Evolutionary conservation across 495 filamentous ascomycete genomes (phyloP).

Genomic region (Tuber microsphaerosporum): DNA sequence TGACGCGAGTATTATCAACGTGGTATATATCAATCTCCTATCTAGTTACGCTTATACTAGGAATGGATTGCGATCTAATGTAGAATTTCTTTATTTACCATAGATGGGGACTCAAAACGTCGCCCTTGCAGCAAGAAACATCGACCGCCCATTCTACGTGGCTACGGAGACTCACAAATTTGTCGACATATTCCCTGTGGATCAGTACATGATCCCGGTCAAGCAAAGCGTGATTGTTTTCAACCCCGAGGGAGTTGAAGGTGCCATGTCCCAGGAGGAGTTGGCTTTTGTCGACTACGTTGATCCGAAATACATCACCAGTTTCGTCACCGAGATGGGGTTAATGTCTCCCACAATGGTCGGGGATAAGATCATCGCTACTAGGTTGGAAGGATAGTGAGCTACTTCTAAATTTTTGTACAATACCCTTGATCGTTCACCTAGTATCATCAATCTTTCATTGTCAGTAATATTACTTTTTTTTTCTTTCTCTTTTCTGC

Average conservation of each 20-base stretch:
- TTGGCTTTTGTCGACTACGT: constrained; percentile 70
- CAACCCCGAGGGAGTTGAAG: constrained; percentile 46
- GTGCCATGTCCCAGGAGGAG: constrained; percentile 42
- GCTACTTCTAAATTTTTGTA: neutral
- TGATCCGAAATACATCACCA: constrained; percentile 69
- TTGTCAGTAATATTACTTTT: neutral
- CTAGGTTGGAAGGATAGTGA: constrained; percentile 17
- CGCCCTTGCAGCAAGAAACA: constrained; percentile 68
- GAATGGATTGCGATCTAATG: neutral
- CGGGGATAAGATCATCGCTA: constrained; percentile 34
- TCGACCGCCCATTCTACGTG: constrained; percentile 77
- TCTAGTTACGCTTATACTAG: neutral
- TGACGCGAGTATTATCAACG: constrained; percentile 80
- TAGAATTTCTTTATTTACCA: neutral
- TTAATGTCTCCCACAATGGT: constrained; percentile 57
- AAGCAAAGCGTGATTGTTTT: constrained; percentile 70
- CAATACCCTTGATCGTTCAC: neutral
- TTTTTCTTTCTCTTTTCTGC: neutral
- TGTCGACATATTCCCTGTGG: constrained; percentile 69
- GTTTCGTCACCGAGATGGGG: constrained; percentile 69
- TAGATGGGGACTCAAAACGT: constrained; percentile 89
- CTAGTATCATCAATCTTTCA: neutral
- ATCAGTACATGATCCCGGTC: constrained; percentile 70
- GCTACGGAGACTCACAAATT: constrained; percentile 95
- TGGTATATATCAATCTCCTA: constrained; percentile 15